Conservation (phyloP, 2,329 filamentous ascomycete species). For the Xylaria sp. region DNA sequence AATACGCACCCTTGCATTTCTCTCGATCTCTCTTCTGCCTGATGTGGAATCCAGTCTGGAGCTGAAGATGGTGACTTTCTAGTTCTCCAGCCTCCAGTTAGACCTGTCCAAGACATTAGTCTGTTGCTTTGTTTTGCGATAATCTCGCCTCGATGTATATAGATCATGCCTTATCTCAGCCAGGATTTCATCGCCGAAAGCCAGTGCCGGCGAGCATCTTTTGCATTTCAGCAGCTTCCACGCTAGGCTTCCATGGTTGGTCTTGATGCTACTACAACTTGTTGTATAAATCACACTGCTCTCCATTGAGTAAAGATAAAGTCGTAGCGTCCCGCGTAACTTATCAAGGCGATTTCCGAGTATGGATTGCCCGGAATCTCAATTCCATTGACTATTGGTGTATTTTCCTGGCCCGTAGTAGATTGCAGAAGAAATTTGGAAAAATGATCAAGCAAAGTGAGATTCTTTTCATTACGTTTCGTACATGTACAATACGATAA, state of each 20-base stretch:
- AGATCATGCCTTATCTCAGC: not conserved
- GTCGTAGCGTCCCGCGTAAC: not conserved
- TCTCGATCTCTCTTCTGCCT: not conserved
- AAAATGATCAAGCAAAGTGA: conserved; percentile 10
- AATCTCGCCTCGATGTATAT: too few species aligned
- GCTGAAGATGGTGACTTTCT: not conserved
- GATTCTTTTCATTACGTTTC: conserved; percentile 21
- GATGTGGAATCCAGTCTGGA: not conserved
- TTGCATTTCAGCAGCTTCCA: not conserved
- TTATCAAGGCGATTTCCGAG: not conserved
- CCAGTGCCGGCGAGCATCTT: not conserved
- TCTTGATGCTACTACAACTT: not conserved
- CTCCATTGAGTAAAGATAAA: not conserved
- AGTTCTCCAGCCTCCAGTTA: not conserved
- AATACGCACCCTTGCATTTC: not conserved
- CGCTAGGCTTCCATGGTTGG: not conserved
- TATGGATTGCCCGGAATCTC: not conserved
- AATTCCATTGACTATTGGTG: not conserved
- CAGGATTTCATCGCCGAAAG: conserved; percentile 4
- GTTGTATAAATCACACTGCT: conserved; percentile 4
- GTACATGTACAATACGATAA: conserved; percentile 23
- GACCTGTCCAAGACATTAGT: not conserved
- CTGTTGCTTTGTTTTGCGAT: too few species aligned
- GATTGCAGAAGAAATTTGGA: too few species aligned
- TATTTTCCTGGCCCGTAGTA: not conserved